Evolutionary conservation across 108 stramenopile species (phyloP).

Genomic region (Craspedostauros australis): DNA sequence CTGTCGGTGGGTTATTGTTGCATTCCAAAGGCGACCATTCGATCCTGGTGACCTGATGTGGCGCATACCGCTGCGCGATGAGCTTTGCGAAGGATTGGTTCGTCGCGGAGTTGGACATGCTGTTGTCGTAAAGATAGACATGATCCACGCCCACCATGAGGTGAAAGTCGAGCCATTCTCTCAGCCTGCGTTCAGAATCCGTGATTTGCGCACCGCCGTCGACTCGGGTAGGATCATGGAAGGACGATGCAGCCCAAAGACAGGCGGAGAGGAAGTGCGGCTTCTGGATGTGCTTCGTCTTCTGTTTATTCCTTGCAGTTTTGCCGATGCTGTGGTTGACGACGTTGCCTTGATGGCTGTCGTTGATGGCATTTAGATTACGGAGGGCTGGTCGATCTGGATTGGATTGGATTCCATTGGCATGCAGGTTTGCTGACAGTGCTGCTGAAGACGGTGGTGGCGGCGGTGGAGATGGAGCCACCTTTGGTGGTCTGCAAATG

Average conservation of each 20-base stretch:
- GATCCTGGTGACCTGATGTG: conserved; percentile 35
- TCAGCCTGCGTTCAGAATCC: conserved; percentile 45
- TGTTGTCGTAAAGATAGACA: conserved; percentile 76
- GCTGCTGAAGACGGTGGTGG: background rate
- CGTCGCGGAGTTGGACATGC: conserved; percentile 30
- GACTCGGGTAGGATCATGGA: too few relatives aligned
- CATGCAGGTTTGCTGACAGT: background rate
- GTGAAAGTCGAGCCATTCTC: conserved; percentile 83
- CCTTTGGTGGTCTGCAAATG: conserved; percentile 38
- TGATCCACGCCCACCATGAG: conserved; percentile 78
- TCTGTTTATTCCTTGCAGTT: conserved; percentile 4
- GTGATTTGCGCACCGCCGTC: conserved; percentile 16
- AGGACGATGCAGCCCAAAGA: conserved; percentile 64
- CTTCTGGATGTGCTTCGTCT: conserved; percentile 20
- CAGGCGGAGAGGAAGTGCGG: conserved; percentile 54
- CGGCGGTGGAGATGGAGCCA: background rate
- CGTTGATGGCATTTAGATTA: background rate
- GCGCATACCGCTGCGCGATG: conserved; percentile 23
- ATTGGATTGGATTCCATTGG: background rate
- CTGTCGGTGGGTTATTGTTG: conserved; percentile 25
- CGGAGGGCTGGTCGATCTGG: background rate
- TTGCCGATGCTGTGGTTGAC: background rate
- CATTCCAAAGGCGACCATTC: conserved; percentile 50
- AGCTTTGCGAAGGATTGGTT: conserved; percentile 12
- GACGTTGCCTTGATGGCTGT: background rate